Base-by-base conservation (phyloP, 257 asterid species). In the Gentiana macrophylla region DNA sequence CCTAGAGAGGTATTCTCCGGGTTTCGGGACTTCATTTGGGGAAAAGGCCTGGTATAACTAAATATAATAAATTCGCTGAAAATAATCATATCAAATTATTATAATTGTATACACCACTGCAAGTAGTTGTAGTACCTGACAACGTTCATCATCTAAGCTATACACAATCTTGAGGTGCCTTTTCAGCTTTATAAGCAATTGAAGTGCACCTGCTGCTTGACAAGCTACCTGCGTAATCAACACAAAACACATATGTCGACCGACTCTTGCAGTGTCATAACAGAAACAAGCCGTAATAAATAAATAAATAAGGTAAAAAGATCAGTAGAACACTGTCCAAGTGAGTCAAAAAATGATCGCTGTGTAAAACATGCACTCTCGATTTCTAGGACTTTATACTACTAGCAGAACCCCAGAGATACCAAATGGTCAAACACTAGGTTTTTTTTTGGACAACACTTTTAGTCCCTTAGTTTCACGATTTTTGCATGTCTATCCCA, bases 151-250 rank as follows among this genome's bases (percentile, higher is more conserved):
- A 71, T 88, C 86, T 41, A 92, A 84, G 72, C 87, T 54, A 52
- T 81, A 88, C 43, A 88, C 84, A 75, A 92, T 83, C 77, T 88
- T 92, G 61, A 92, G 84, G 77, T 92, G 87, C 77, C 99, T 82
- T 81, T 92, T 92, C 59, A 92, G 84, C 78, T 74, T 88, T 76
- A 92, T 79, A 62, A 92, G 95, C 68, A 92, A 82, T 67, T 84
- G 95, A 67, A 92, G 37, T 37, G 97, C 97, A 69, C 91, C 86
- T 60, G 93, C 97, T 52, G 81, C 95, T 37, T 88, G 77, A 74
- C 84, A 88, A 62, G 79, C 90, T 6, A 68, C 84, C 99, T 92
- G 93, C 51, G 65, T 59, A 65, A 65, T 37, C 52, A 76, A 66
- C 72, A 68, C 15, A 32, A 37, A 50, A 45, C 37, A 36, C 3